phyloP scores from a whole-genome alignment of 306 rosid genomes.

The Phaseolus lunatus region DNA sequence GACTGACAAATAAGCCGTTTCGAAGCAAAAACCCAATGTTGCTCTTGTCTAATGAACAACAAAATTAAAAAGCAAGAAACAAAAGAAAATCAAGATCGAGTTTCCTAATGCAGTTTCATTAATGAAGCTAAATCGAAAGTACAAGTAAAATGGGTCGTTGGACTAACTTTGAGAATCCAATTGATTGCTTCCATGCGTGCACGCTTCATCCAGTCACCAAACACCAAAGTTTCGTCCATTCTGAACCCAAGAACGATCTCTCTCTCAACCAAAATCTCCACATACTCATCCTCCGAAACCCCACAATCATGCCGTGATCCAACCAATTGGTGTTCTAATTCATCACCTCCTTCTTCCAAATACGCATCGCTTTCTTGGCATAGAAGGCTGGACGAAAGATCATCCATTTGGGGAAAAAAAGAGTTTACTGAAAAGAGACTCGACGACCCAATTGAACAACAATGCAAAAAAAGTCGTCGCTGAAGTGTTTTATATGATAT shows the following conservation, averaged over 20 bases:
- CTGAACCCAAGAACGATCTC: constrained; percentile 60
- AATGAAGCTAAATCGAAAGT: constrained; percentile 42
- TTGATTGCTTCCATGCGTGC: constrained; percentile 72
- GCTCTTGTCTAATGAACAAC: constrained; percentile 61
- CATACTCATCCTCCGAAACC: constrained; percentile 57
- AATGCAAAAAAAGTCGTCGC: constrained; percentile 10
- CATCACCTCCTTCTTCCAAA: constrained; percentile 50
- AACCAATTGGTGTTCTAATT: constrained; percentile 14
- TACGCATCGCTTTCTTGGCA: constrained; percentile 56
- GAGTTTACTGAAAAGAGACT: constrained; percentile 19
- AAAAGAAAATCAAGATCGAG: neutral
- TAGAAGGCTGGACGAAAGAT: constrained; percentile 51
- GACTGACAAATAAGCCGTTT: constrained; percentile 83
- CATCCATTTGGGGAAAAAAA: constrained; percentile 36
- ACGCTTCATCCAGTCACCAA: constrained; percentile 52
- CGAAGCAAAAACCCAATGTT: constrained; percentile 69
- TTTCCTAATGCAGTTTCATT: constrained; percentile 27
- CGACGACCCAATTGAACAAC: constrained; percentile 16
- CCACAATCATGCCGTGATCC: constrained; percentile 31
- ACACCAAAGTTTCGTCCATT: constrained; percentile 48
- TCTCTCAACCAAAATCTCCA: constrained; percentile 56
- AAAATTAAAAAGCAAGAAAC: constrained; percentile 1
- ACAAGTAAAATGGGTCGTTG: constrained; percentile 24
- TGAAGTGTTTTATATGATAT: constrained; percentile 34
- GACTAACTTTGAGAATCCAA: constrained; percentile 81